phyloP scores from a whole-genome alignment of 2,329 filamentous ascomycete species.

The Penicillium sclerotigenum region DNA sequence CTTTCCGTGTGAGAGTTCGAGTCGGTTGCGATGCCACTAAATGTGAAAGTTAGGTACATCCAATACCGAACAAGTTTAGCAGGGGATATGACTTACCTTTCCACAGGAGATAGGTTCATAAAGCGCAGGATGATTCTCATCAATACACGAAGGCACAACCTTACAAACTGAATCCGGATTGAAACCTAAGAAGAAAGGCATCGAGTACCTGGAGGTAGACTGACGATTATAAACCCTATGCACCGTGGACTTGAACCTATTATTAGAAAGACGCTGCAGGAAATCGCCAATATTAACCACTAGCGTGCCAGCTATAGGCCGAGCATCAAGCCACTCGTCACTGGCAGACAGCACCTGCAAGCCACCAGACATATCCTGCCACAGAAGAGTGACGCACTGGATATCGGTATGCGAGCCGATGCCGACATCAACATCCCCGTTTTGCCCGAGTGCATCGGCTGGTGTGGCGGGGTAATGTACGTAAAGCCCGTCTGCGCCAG shows the following conservation, averaged over 20 bases:
- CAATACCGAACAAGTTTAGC: background rate
- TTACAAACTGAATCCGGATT: slow-evolving; percentile 47
- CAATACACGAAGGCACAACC: slow-evolving; percentile 49
- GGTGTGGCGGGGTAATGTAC: slow-evolving; percentile 47
- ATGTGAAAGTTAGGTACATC: background rate
- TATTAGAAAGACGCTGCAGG: slow-evolving; percentile 52
- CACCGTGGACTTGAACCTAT: slow-evolving; percentile 51
- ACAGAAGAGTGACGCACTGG: slow-evolving; percentile 51
- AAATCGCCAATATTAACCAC: slow-evolving; percentile 56
- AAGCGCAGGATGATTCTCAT: slow-evolving; percentile 47
- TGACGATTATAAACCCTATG: slow-evolving; percentile 46
- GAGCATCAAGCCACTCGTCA: slow-evolving; percentile 30
- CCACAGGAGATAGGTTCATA: slow-evolving; percentile 54
- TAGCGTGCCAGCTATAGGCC: slow-evolving; percentile 45
- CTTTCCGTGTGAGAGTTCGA: slow-evolving; percentile 14
- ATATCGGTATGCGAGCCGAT: slow-evolving; percentile 51
- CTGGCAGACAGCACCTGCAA: slow-evolving; percentile 44
- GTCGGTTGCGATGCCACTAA: slow-evolving; percentile 25
- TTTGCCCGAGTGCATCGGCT: slow-evolving; percentile 22
- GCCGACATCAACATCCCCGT: slow-evolving; percentile 36
- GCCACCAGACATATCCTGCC: slow-evolving; percentile 44
- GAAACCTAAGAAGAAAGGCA: slow-evolving; percentile 58
- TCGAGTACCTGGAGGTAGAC: slow-evolving; percentile 47
- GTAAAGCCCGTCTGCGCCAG: slow-evolving; percentile 46
- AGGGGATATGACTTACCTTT: slow-evolving; percentile 25